phyloP scores from a whole-genome alignment of 495 filamentous ascomycete species.

The Penicillium tannophilum region DNA sequence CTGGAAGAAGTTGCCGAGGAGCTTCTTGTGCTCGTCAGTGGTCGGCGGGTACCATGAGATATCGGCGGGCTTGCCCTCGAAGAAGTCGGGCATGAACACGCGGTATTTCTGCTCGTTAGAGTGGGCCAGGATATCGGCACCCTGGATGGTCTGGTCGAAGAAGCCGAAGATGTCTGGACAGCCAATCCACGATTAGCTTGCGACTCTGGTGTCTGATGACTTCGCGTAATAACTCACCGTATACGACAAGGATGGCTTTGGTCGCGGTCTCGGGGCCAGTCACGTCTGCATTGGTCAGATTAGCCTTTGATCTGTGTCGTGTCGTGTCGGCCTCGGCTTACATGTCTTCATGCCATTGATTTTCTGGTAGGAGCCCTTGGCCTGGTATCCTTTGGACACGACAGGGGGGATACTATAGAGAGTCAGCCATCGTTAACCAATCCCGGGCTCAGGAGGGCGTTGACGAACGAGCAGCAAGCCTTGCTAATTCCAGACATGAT shows the following conservation, averaged over 20 bases:
- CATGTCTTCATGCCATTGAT: conserved; percentile 65
- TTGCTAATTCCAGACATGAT: conserved; percentile 52
- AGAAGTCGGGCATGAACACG: conserved; percentile 62
- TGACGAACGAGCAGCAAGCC: conserved; percentile 48
- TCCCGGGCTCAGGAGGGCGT: background rate
- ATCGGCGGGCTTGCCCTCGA: conserved; percentile 51
- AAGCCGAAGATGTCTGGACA: conserved; percentile 57
- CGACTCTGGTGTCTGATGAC: background rate
- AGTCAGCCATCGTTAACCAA: conserved; percentile 5
- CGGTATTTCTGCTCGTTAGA: conserved; percentile 52
- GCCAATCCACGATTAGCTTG: background rate
- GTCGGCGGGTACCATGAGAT: conserved; percentile 70
- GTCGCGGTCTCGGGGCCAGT: conserved; percentile 53
- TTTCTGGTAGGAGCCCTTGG: conserved; percentile 63
- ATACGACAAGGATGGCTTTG: conserved; percentile 57
- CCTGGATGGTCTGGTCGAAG: conserved; percentile 57
- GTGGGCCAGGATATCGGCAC: conserved; percentile 58
- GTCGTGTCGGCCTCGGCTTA: conserved; percentile 27
- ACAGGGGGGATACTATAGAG: conserved; percentile 52
- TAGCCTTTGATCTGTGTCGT: background rate
- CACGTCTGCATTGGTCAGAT: conserved; percentile 40
- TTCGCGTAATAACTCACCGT: conserved; percentile 34
- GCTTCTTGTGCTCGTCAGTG: conserved; percentile 76
- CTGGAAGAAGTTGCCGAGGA: conserved; percentile 75
- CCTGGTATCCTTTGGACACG: conserved; percentile 56